Evolutionary conservation across 257 asterid species (phyloP).

Genomic region (Craterostigma plantagineum): DNA sequence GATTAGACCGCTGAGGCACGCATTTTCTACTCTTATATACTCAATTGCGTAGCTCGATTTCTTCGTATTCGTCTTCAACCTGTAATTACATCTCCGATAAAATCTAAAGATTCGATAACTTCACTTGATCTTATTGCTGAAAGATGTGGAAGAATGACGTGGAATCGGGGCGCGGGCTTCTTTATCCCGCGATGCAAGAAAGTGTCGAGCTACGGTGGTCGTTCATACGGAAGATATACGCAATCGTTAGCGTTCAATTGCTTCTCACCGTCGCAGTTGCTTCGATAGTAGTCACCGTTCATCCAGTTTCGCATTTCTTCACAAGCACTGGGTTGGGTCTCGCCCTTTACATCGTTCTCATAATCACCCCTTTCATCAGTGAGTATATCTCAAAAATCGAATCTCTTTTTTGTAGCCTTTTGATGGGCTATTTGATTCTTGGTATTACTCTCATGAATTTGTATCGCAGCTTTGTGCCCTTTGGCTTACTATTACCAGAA

Average conservation of each 20-base stretch:
- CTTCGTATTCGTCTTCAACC: no score
- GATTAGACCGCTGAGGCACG: no score
- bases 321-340: conserved; percentile 33
- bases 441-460: not conserved
- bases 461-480: conserved; percentile 47
- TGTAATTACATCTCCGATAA: no score
- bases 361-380: conserved; percentile 46
- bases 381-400: not conserved
- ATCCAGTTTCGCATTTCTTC: conserved; percentile 27
- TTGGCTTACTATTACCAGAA: conserved; percentile 50
- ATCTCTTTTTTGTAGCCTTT: not conserved
- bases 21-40: no score
- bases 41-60: no score
- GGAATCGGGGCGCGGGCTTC: conserved; percentile 16
- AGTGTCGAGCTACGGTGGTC: conserved; percentile 30
- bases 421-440: not conserved
- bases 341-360: conserved; percentile 34
- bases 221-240: conserved; percentile 31
- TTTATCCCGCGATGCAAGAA: conserved; percentile 36
- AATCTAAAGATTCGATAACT: no score
- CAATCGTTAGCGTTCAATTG: conserved; percentile 24
- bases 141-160: conserved; percentile 16
- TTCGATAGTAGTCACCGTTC: conserved; percentile 19
- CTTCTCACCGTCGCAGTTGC: conserved; percentile 31
- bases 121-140: no score